Conservation (phyloP, 2,329 filamentous ascomycete genomes). For the Ceratocystis alfenasii region DNA sequence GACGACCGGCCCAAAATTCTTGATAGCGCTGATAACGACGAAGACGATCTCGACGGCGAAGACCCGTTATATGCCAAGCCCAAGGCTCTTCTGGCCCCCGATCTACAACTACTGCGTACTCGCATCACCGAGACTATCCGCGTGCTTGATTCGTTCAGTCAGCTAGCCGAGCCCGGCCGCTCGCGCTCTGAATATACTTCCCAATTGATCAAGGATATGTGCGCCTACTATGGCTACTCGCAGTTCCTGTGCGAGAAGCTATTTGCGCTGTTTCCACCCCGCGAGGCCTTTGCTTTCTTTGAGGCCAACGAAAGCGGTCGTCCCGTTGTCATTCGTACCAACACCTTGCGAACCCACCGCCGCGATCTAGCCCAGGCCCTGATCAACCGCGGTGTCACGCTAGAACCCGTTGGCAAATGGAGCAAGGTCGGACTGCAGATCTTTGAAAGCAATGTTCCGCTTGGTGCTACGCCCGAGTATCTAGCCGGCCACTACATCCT, state of each 20-base stretch:
- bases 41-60: conserved; percentile 46
- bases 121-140: conserved; percentile 89
- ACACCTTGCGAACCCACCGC: conserved; percentile 69
- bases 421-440: conserved; percentile 94
- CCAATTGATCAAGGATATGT: conserved; percentile 82
- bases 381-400: conserved; percentile 89
- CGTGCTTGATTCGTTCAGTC: conserved; percentile 77
- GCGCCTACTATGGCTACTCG: conserved; percentile 93
- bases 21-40: conserved; percentile 40
- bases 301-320: conserved; percentile 94
- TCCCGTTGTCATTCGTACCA: conserved; percentile 91
- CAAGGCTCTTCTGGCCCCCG: conserved; percentile 62
- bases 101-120: conserved; percentile 76
- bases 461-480: conserved; percentile 95
- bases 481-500: conserved; percentile 95
- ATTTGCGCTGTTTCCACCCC: conserved; percentile 79
- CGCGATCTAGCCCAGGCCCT: conserved; percentile 80
- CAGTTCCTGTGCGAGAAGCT: conserved; percentile 93
- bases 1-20: conserved; percentile 55
- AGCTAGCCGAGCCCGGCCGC: conserved; percentile 64
- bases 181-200: conserved; percentile 80
- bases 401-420: conserved; percentile 97
- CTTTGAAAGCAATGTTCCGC: conserved; percentile 73
- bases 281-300: conserved; percentile 95
- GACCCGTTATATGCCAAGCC: conserved; percentile 47